A percentile compares a stretch with the other conserved stretches of the same genome.
phyloP scores from a whole-genome alignment of 1,284 basidiomycete species.

The Apiotrichum domesticum region DNA sequence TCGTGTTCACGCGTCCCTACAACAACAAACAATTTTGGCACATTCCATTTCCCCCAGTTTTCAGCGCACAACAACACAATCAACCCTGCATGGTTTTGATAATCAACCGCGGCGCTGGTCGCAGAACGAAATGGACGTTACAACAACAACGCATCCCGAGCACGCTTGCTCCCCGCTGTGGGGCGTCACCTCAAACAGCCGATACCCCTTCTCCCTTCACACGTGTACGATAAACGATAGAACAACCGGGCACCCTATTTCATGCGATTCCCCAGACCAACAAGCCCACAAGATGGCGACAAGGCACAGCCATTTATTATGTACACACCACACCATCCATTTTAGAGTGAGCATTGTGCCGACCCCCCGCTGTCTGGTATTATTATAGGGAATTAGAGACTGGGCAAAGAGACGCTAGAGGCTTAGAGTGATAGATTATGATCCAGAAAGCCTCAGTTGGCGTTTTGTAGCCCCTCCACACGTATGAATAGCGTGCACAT shows the following conservation, averaged over 20 bases:
- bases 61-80: conserved; percentile 11
- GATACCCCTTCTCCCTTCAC: conserved; percentile 6
- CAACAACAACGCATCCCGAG: conserved; percentile 8
- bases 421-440: conserved; percentile 17
- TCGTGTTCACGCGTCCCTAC: conserved; percentile 9
- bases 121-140: conserved; percentile 21
- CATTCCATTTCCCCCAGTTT: conserved; percentile 11
- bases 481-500: conserved; percentile 20
- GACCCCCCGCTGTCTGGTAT: conserved; percentile 18
- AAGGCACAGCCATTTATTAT: conserved; percentile 16
- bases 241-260: conserved; percentile 15
- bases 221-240: conserved; percentile 17
- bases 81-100: conserved; percentile 11
- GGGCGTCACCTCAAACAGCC: conserved; percentile 6
- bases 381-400: conserved; percentile 6
- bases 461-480: conserved; percentile 14
- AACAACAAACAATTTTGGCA: conserved; percentile 1
- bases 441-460: conserved; percentile 14
- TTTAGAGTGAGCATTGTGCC: conserved; percentile 14
- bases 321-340: neutral
- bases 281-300: conserved; percentile 13
- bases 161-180: conserved; percentile 15
- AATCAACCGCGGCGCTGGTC: conserved; percentile 16
- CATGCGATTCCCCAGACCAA: conserved; percentile 13
- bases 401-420: conserved; percentile 19